Evolutionary conservation across 2,329 filamentous ascomycete species (phyloP).

Genomic region (Blumeriella jaapii): DNA sequence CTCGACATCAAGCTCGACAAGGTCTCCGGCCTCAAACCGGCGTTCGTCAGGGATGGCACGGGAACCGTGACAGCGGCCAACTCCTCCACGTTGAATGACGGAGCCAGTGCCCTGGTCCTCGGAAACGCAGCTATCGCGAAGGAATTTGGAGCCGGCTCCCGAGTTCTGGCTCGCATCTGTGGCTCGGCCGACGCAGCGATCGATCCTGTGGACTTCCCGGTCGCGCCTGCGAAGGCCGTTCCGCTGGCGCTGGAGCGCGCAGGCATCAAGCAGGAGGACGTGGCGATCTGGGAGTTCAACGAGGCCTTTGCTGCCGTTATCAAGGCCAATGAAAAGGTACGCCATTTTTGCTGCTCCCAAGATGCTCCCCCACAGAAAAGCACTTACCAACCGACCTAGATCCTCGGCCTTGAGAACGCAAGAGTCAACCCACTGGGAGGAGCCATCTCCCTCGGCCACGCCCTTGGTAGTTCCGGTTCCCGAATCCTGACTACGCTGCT

Average conservation of each 20-base stretch:
- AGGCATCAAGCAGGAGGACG: constrained; percentile 82
- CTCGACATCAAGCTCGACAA: constrained; percentile 80
- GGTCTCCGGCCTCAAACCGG: constrained; percentile 75
- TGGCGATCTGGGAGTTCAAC: constrained; percentile 96
- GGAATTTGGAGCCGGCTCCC: constrained; percentile 64
- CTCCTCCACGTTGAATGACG: constrained; percentile 88
- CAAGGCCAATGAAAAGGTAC: constrained; percentile 80
- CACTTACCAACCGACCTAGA: constrained; percentile 13
- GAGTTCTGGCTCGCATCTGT: constrained; percentile 79
- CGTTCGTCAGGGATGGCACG: constrained; percentile 74
- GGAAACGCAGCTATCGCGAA: constrained; percentile 71
- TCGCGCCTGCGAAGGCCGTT: constrained; percentile 85
- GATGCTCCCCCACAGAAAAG: not conserved
- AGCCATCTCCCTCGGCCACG: constrained; percentile 85
- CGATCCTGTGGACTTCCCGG: constrained; percentile 85
- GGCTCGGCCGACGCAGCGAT: constrained; percentile 81
- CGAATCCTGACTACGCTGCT: constrained; percentile 82
- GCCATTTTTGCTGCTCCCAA: constrained; percentile 1
- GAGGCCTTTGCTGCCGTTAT: constrained; percentile 95
- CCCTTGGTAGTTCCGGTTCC: constrained; percentile 84
- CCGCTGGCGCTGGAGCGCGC: constrained; percentile 80
- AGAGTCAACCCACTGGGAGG: constrained; percentile 82
- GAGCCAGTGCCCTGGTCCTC: constrained; percentile 79
- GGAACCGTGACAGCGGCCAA: constrained; percentile 93
- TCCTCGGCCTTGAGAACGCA: constrained; percentile 60